A percentile compares a stretch with the other conserved stretches of the same genome.
Evolutionary conservation across 2,329 filamentous ascomycete species (phyloP).

Genomic region (Ramularia endophylla): DNA sequence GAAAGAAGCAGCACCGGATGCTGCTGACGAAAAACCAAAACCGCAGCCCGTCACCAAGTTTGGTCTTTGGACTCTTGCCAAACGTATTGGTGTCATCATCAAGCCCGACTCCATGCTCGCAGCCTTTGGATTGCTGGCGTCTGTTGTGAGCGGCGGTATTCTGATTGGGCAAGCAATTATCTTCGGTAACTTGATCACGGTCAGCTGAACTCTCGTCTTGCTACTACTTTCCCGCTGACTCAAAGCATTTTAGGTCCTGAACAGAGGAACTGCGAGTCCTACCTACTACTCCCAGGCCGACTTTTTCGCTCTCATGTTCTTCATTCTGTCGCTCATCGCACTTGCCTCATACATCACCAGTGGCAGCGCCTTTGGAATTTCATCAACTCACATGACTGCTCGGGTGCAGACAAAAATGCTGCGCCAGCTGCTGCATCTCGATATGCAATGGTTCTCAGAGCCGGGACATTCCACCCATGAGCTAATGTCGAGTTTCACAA

Average conservation of each 20-base stretch:
- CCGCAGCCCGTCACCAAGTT: slow-evolving; percentile 2
- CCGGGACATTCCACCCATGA: slow-evolving; percentile 39
- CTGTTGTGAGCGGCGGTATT: slow-evolving; percentile 42
- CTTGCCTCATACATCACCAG: slow-evolving; percentile 39
- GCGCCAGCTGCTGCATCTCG: slow-evolving; percentile 49
- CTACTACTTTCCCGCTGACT: too few species aligned
- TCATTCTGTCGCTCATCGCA: slow-evolving; percentile 48
- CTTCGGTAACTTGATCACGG: slow-evolving; percentile 46
- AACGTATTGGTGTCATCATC: slow-evolving; percentile 15
- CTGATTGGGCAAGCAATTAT: slow-evolving; percentile 57
- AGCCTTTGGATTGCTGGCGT: slow-evolving; percentile 37
- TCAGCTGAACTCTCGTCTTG: slow-evolving; percentile 2
- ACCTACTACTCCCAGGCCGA: slow-evolving; percentile 23
- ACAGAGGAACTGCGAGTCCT: slow-evolving; percentile 33
- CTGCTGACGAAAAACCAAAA: not conserved
- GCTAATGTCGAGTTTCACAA: slow-evolving; percentile 42
- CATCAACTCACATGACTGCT: slow-evolving; percentile 41
- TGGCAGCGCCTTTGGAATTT: slow-evolving; percentile 44
- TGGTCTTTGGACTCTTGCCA: slow-evolving; percentile 10
- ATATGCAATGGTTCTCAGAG: slow-evolving; percentile 46
- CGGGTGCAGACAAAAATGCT: slow-evolving; percentile 43
- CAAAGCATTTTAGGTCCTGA: slow-evolving; percentile 36
- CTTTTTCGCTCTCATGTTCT: slow-evolving; percentile 47
- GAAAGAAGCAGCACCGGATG: not conserved
- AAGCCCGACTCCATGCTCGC: slow-evolving; percentile 37